Conservation (phyloP, 495 filamentous ascomycete species). For the Neurospora sp. region DNA sequence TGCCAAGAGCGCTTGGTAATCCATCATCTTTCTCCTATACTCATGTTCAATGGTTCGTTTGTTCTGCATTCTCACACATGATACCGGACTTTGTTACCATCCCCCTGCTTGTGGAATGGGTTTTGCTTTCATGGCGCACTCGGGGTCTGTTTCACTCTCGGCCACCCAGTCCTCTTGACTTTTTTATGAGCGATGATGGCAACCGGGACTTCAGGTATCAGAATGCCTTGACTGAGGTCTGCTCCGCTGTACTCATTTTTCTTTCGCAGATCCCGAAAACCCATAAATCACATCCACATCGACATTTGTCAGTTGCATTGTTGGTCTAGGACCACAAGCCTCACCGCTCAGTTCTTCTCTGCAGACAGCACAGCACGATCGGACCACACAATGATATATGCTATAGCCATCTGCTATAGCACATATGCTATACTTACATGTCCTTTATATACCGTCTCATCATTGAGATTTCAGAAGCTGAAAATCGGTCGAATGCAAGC, state of each 20-base stretch:
- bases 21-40: background rate
- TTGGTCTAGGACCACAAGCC: background rate
- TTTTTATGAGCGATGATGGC: background rate
- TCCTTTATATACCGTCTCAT: background rate
- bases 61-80: background rate
- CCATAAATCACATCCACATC: background rate
- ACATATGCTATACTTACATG: background rate
- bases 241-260: background rate
- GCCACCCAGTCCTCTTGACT: background rate
- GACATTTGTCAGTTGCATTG: background rate
- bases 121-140: background rate
- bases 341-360: background rate
- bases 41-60: background rate
- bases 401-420: background rate
- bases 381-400: background rate
- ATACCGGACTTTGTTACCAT: background rate
- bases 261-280: background rate
- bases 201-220: background rate
- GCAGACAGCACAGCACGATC: background rate
- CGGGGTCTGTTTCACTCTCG: background rate
- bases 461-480: background rate
- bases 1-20: background rate
- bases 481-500: background rate
- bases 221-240: background rate
- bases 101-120: background rate